Percentiles rank a stretch among this genome's conserved stretches.
These are phyloP conservation scores for Coemansia sp. DNA, from an alignment of 192 early-diverging fungal genomes.

Conservation along the genomic window DNA sequence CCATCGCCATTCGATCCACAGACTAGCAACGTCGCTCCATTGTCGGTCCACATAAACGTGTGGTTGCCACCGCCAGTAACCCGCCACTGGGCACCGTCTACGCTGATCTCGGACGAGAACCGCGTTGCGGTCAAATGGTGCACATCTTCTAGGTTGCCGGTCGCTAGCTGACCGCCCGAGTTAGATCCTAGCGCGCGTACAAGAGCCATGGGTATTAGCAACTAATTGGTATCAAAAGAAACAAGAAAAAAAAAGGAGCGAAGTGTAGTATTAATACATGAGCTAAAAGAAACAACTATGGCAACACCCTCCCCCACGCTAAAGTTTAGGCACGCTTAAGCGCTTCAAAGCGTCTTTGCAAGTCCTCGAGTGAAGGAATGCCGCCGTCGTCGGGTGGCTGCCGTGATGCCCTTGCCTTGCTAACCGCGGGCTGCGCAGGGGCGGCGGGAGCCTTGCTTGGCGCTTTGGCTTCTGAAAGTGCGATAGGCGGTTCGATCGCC, in stretches of 20 bases:
- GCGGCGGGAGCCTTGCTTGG: neutral
- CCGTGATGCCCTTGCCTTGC: conserved; percentile 12
- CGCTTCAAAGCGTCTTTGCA: conserved; percentile 73
- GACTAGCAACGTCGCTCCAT: conserved; percentile 15
- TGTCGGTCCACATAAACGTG: conserved; percentile 22
- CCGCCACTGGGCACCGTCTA: neutral
- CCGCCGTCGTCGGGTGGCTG: conserved; percentile 25
- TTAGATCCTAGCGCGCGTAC: conserved; percentile 47
- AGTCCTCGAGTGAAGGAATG: conserved; percentile 69
- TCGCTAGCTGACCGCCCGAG: conserved; percentile 49
- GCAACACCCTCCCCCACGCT: neutral
- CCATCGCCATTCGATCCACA: conserved; percentile 42
- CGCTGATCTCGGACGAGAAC: neutral
- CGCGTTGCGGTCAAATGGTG: conserved; percentile 7
- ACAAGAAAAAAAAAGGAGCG: neutral
- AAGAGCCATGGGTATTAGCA: conserved; percentile 12
- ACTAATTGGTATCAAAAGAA: neutral
- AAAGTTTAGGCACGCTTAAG: conserved; percentile 56
- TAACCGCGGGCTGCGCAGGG: neutral
- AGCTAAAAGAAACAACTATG: neutral
- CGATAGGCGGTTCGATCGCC: neutral
- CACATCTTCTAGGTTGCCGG: conserved; percentile 27
- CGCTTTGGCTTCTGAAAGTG: neutral
- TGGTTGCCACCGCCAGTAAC: conserved; percentile 52
- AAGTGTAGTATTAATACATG: conserved; percentile 5